phyloP scores from a whole-genome alignment of 108 stramenopile genomes.

The Asterionellopsis glacialis region DNA sequence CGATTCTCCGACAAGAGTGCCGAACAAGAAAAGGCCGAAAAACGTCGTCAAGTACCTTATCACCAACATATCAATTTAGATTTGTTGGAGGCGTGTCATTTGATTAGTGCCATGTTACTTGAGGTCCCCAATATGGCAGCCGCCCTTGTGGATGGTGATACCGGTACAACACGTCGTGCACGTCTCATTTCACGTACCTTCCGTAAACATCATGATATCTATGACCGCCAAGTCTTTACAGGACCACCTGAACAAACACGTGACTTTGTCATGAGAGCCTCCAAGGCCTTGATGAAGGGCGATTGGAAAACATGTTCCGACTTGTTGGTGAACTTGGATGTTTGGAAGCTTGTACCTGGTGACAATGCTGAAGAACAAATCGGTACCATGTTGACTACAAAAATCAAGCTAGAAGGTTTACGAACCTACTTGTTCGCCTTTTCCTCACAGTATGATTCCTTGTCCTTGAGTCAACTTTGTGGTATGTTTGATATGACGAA shows the following conservation, averaged over 20 bases:
- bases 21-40: slow-evolving; percentile 97
- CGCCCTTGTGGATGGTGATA: slow-evolving; percentile 30
- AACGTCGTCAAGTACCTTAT: slow-evolving; percentile 93
- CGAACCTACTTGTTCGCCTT: slow-evolving; percentile 92
- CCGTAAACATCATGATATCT: slow-evolving; percentile 90
- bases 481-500: slow-evolving; percentile 95
- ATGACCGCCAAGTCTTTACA: slow-evolving; percentile 93
- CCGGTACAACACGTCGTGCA: slow-evolving; percentile 32
- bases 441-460: slow-evolving; percentile 88
- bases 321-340: slow-evolving; percentile 73
- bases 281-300: slow-evolving; percentile 84
- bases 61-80: slow-evolving; percentile 97
- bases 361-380: slow-evolving; percentile 71
- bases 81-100: slow-evolving; percentile 92
- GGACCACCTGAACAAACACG: slow-evolving; percentile 98
- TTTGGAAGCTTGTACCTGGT: slow-evolving; percentile 93
- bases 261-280: slow-evolving; percentile 94
- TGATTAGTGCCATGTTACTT: slow-evolving; percentile 96
- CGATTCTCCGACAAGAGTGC: slow-evolving; percentile 85
- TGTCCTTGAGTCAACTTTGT: slow-evolving; percentile 85
- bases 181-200: slow-evolving; percentile 89
- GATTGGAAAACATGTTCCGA: slow-evolving; percentile 92
- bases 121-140: slow-evolving; percentile 97
- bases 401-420: slow-evolving; percentile 96
- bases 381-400: slow-evolving; percentile 72